Base-by-base conservation (phyloP, 768 basidiomycete genomes). In the Paxillus ammoniavirescens region DNA sequence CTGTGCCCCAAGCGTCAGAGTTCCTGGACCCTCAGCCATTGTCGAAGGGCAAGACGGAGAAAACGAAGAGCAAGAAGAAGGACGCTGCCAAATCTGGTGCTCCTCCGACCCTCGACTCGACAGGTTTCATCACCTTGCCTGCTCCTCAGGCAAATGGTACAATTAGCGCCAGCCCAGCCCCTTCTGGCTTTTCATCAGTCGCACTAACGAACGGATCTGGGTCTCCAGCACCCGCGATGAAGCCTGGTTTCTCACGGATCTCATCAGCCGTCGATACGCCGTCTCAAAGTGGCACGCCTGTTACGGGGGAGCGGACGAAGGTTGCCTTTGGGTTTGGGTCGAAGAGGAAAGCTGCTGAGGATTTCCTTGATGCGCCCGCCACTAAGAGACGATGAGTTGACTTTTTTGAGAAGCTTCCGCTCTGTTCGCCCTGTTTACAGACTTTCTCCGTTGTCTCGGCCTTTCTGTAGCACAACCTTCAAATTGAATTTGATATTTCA, bases 1-100 rank as follows among this genome's bases (percentile, higher is more conserved):
- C 91, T 52, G 91, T 93, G 5, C 91, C 91, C n/a, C 91, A 92
- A 72, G 84, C 81, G 5, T 77, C 82, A 1, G 89, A 90, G 58
- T 91, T 91, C 68, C 73, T 93, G 50, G 91, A 93, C 58, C 76
- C 84, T 14, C 89, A 89, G 57, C 88, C 89, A 3, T 73, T 93
- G 12, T 81, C 87, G 0, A 93, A 93, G 67, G 86, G 87, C 35
- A 92, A 91, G 71, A 87, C 88, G 5, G 89, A 90, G 65, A 90
- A 88, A 69, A 76, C 79, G 53, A 91, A 89, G 70, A 86, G 84
- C 69, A 92, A 91, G 75, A 82, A 80, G 71, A 91, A 90, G 65
- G 86, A 87, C 53, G 65, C 69, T 4, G 78, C 72, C 44, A 89
- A 84, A 66, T 58, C 54, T 26, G 73, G 70, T 33, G 70, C 72